A percentile compares a stretch with the other conserved stretches of the same genome.
Evolutionary conservation across 148 eudicot genomes (phyloP).

Genomic region (Persicaria maculosa): DNA sequence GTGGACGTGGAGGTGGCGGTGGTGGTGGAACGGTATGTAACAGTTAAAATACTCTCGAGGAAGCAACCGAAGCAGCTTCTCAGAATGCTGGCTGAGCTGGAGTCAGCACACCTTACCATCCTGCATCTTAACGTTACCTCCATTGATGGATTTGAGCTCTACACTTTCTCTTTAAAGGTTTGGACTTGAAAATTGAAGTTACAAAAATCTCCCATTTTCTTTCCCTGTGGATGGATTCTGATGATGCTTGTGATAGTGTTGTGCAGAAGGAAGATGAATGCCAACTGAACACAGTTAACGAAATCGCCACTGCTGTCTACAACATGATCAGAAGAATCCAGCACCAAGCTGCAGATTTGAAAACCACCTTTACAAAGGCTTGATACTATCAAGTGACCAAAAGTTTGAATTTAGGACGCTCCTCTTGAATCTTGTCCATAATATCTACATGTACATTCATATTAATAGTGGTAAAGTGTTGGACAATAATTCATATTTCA

Average conservation of each 20-base stretch:
- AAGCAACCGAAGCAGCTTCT: conserved; percentile 42
- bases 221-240: background rate
- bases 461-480: no score
- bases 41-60: conserved; percentile 34
- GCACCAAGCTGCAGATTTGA: background rate
- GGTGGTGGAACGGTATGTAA: conserved; percentile 41
- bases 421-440: no score
- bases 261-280: conserved; percentile 45
- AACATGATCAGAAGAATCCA: conserved; percentile 32
- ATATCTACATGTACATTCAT: no score
- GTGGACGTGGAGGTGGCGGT: conserved; percentile 44
- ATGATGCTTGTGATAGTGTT: background rate
- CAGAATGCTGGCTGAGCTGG: conserved; percentile 27
- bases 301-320: conserved; percentile 37
- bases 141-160: conserved; percentile 33
- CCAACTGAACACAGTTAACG: conserved; percentile 35
- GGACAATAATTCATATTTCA: no score
- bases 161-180: conserved; percentile 48
- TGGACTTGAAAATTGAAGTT: background rate
- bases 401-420: no score
- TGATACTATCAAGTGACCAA: no score
- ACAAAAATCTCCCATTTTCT: background rate
- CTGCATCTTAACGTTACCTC: conserved; percentile 52
- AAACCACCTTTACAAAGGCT: background rate
- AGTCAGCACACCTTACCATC: conserved; percentile 28